phyloP scores from a whole-genome alignment of 2,329 filamentous ascomycete species.

The Claviceps paspali region DNA sequence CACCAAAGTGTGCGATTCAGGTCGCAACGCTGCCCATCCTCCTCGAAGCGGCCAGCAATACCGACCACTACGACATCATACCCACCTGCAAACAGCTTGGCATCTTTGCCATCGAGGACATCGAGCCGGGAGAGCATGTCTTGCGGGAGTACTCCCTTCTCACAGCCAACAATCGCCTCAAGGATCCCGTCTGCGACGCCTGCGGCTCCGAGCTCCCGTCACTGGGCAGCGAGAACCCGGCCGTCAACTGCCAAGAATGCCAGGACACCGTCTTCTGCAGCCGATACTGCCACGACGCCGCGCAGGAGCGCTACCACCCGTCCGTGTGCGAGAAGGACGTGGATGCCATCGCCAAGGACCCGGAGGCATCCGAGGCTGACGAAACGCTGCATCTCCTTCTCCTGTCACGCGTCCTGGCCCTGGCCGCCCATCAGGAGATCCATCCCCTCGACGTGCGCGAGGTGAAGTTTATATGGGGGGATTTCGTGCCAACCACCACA shows the following conservation, averaged over 20 bases:
- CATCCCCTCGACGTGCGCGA: slow-evolving; percentile 50
- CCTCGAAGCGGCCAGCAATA: slow-evolving; percentile 36
- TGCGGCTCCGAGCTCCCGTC: slow-evolving; percentile 62
- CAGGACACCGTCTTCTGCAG: slow-evolving; percentile 53
- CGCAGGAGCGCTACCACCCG: slow-evolving; percentile 46
- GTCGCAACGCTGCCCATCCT: slow-evolving; percentile 63
- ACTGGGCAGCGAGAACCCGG: slow-evolving; percentile 28
- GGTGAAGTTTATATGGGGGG: slow-evolving; percentile 55
- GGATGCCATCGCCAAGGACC: slow-evolving; percentile 49
- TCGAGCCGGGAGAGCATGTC: slow-evolving; percentile 59
- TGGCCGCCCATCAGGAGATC: slow-evolving; percentile 42
- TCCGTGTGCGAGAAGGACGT: slow-evolving; percentile 52
- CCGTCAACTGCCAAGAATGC: slow-evolving; percentile 44
- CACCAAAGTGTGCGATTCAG: slow-evolving; percentile 68
- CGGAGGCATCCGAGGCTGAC: slow-evolving; percentile 41
- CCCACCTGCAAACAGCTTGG: slow-evolving; percentile 64
- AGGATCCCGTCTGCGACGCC: slow-evolving; percentile 78
- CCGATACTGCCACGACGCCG: slow-evolving; percentile 40
- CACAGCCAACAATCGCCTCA: slow-evolving; percentile 76
- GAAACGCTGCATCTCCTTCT: slow-evolving; percentile 49
- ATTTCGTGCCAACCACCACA: slow-evolving; percentile 38
- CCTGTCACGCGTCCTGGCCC: slow-evolving; percentile 46
- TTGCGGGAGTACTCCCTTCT: slow-evolving; percentile 73
- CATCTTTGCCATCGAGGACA: slow-evolving; percentile 73
- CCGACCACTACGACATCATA: slow-evolving; percentile 32